Percentiles rank a stretch among this genome's conserved stretches.
Conservation (phyloP, 1,284 basidiomycete species). For the Leccinum griseonigrum region DNA sequence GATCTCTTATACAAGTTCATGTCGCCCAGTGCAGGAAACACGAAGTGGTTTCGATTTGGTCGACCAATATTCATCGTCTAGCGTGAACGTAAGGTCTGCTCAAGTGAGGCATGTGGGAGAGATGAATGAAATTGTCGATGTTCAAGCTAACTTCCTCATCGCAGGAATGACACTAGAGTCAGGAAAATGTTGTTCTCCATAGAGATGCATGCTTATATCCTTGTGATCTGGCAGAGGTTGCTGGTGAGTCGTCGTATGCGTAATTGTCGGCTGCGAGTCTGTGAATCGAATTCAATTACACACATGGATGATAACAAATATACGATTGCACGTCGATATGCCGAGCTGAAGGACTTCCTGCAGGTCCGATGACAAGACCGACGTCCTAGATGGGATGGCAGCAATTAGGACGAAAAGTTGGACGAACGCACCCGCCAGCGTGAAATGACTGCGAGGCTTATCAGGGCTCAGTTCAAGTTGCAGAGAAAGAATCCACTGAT, state of each 20-base stretch:
- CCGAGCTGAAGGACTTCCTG: conserved; percentile 35
- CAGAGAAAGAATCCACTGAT: conserved; percentile 39
- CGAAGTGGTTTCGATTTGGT: no score
- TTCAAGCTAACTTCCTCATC: no score
- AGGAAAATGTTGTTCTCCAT: no score
- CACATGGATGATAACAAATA: conserved; percentile 31
- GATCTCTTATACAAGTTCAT: no score
- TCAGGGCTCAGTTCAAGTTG: not conserved
- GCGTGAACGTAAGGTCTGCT: no score
- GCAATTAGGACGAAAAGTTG: conserved; percentile 59
- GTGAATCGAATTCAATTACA: conserved; percentile 6
- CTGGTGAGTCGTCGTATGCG: not conserved
- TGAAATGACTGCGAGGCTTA: conserved; percentile 47
- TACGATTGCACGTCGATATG: conserved; percentile 27
- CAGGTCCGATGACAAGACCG: conserved; percentile 49
- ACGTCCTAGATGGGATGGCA: conserved; percentile 59
- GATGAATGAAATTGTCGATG: no score
- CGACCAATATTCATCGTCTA: no score
- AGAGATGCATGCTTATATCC: no score
- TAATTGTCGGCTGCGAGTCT: conserved; percentile 14
- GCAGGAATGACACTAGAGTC: no score
- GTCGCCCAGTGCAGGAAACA: no score
- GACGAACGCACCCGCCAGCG: conserved; percentile 62
- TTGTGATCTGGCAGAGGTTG: not conserved
- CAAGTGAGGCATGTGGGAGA: no score